Conservation (phyloP, 805 yeast genomes). For the Cyberlindnera galapagoensis region DNA sequence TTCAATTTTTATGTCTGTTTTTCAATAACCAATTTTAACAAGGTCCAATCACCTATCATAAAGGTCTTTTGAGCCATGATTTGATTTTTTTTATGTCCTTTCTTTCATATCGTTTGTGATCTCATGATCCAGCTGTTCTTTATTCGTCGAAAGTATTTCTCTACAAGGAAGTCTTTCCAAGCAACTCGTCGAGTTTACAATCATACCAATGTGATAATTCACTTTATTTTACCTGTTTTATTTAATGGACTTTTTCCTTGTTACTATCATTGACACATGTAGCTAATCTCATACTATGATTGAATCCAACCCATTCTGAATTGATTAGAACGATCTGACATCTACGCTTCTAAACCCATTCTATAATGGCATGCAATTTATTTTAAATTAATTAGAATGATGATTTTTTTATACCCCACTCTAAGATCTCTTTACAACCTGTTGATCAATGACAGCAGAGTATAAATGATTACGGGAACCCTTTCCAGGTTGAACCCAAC, state of each 20-base stretch:
- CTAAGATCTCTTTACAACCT: slow-evolving; percentile 19
- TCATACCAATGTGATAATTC: too few relatives aligned
- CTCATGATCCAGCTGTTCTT: slow-evolving; percentile 1
- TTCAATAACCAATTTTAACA: too few relatives aligned
- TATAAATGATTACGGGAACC: slow-evolving; percentile 73
- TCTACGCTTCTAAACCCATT: too few relatives aligned
- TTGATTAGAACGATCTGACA: too few relatives aligned
- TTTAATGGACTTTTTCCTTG: slow-evolving; percentile 2
- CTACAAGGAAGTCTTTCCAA: too few relatives aligned
- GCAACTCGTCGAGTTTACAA: too few relatives aligned
- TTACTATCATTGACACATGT: too few relatives aligned
- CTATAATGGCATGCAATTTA: background rate
- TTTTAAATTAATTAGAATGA: background rate
- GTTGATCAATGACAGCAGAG: slow-evolving; percentile 42
- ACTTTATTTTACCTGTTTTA: background rate
- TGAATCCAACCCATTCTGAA: too few relatives aligned
- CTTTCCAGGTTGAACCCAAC: slow-evolving; percentile 63
- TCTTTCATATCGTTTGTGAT: background rate
- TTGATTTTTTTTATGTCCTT: background rate
- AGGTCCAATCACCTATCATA: too few relatives aligned
- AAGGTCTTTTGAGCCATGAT: too few relatives aligned
- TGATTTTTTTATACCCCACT: background rate
- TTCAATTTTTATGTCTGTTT: slow-evolving; percentile 2
- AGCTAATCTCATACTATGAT: too few relatives aligned
- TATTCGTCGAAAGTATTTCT: too few relatives aligned